Evolutionary conservation across 2,329 filamentous ascomycete species (phyloP), one percentile per base, ranked within the genome.

Genomic region (Aureobasidium sp.): DNA sequence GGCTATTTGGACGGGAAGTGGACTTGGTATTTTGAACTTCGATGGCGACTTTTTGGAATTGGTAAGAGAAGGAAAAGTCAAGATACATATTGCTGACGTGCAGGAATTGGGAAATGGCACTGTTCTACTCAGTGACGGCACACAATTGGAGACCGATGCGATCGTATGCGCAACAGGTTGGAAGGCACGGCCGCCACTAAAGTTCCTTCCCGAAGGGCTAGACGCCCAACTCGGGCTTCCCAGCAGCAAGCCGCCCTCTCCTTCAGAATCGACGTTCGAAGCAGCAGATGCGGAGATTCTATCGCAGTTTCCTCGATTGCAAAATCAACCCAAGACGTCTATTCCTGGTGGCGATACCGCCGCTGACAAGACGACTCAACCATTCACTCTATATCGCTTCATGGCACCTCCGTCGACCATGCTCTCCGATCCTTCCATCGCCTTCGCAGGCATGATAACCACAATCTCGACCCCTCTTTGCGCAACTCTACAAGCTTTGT

Each of bases 21-120:
- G 82, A 0, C 79, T 91, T 38, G 86, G 85, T 54, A 90, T 91
- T 36, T 79, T 89, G 65, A 91, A 91, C 72, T 91, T 88, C 70
- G 81, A 66, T 33, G 70, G 80, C 4, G 80, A 87, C 68, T 84
- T 91, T 71, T 87, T 89, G 71, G 84, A 87, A 8, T 76, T 88
- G 16, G 81, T 92, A 15, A 80, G 79, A 51, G 73, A 80, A 7
- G 85, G 86, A 4, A 81, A 78, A n/a, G 84, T 91, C 40, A 79
- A 80, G 23, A 78, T 91, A 1, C 82, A 89, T 56, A 74, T 89
- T 10, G 83, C 83, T 38, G 86, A 90, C 54, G 80, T 92, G 7
- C 75, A 77, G 2, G 77, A 78, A 27, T 78, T 91, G 4, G 79
- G 80, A 0, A 71, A 78, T 2, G 73, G 79, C 23, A 78, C 76